phyloP scores from a whole-genome alignment of 495 filamentous ascomycete species.

The Echria macrotheca region DNA sequence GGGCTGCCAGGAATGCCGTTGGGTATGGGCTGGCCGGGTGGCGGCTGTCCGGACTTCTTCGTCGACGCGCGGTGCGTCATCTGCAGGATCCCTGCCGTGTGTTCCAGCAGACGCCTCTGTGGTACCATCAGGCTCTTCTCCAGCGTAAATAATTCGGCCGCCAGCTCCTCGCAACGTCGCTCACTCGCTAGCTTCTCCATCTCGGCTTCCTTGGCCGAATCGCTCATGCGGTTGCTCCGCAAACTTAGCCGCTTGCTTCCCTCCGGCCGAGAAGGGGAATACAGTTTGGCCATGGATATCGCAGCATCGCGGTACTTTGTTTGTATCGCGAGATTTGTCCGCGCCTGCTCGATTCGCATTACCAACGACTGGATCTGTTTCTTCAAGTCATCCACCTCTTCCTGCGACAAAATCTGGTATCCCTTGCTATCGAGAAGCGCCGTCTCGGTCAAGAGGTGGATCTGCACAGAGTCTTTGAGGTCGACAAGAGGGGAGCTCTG shows the following conservation, averaged over 20 bases:
- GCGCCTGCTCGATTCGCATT: constrained; percentile 70
- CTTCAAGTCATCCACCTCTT: constrained; percentile 87
- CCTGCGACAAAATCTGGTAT: constrained; percentile 80
- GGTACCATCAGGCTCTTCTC: constrained; percentile 68
- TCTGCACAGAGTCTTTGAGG: constrained; percentile 50
- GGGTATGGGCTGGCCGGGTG: constrained; percentile 28
- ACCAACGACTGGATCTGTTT: constrained; percentile 67
- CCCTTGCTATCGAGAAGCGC: constrained; percentile 79
- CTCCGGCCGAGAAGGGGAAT: constrained; percentile 44
- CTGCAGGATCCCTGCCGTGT: constrained; percentile 87
- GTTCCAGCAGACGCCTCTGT: constrained; percentile 69
- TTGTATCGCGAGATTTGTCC: constrained; percentile 81
- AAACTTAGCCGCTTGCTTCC: constrained; percentile 45
- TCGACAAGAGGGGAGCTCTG: constrained; percentile 40
- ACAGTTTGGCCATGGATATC: constrained; percentile 71
- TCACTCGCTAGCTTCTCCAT: constrained; percentile 69
- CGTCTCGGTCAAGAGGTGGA: constrained; percentile 91
- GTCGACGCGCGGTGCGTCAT: constrained; percentile 65
- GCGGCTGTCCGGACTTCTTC: constrained; percentile 27
- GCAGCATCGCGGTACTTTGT: constrained; percentile 92
- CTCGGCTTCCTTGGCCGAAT: constrained; percentile 55
- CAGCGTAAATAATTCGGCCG: constrained; percentile 69
- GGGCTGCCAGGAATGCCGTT: constrained; percentile 58
- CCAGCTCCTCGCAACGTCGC: constrained; percentile 78
- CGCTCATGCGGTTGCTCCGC: constrained; percentile 44